phyloP scores from a whole-genome alignment of 768 basidiomycete genomes.

The Hortiboletus flavorubellus region DNA sequence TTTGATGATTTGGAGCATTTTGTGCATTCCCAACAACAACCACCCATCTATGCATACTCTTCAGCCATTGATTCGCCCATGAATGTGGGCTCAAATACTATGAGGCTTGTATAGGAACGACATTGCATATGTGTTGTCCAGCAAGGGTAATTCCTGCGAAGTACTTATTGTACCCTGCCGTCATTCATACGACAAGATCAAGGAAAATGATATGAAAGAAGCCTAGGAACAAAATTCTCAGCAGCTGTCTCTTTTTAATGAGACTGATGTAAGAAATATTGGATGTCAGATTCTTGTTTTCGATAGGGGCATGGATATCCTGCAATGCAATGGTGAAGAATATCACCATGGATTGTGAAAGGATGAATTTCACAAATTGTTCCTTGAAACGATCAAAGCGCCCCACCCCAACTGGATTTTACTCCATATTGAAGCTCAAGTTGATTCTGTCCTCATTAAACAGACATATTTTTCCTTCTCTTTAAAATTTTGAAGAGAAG shows the following conservation, averaged over 20 bases:
- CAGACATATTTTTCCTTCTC: neutral
- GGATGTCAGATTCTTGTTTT: neutral
- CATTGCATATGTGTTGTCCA: neutral
- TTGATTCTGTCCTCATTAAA: neutral
- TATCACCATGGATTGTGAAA: neutral
- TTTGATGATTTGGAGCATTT: neutral
- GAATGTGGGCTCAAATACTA: neutral
- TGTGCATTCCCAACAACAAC: neutral
- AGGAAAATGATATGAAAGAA: neutral
- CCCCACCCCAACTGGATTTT: neutral
- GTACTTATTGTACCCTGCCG: neutral
- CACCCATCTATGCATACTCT: neutral
- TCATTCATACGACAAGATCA: neutral
- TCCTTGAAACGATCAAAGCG: neutral
- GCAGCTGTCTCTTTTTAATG: neutral
- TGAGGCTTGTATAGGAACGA: neutral
- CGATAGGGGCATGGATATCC: neutral
- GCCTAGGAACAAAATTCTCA: no score
- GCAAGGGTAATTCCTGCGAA: neutral
- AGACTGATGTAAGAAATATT: neutral
- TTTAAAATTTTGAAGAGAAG: neutral
- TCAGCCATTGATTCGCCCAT: neutral
- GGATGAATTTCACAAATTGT: neutral
- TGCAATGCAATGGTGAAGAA: neutral
- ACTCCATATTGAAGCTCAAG: neutral